Evolutionary conservation across 768 basidiomycete species (phyloP), one percentile per base, ranked within the genome.

Genomic region (Mrakia frigida): DNA sequence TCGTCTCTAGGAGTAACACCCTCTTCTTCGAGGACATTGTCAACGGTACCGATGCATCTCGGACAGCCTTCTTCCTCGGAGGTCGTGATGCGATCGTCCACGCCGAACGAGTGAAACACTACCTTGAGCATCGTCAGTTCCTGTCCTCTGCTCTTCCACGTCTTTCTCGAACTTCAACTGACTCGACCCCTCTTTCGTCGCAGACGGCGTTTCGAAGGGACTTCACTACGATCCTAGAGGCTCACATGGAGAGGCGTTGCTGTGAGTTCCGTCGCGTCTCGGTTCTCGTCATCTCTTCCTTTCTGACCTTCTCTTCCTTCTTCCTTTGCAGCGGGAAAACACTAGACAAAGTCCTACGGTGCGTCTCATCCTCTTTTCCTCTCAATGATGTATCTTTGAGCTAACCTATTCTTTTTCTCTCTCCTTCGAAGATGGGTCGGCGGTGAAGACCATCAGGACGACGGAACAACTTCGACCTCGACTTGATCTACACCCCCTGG

Each of bases 11-110:
- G 52, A 28, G 39, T 16, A 97, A 97, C 81, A 89, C 92, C 14
- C 85, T 98, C 16, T 98, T 91, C 89, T 92, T 88, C 78, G 92
- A 94, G 83, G 91, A 95, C 80, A 93, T 96, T 65, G 92, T 92
- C 0, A 87, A 93, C 80, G 91, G 90, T 23, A 84, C 86, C 23
- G 89, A 94, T 82, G 87, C 89, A 1, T 79, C 85, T 46, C 89
- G 88, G 81, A 88, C 90, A 0, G 83, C 90, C 70, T 91, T 93
- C 82, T 85, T 95, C 78, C 85, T 97, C 25, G 92, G 93, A n/a
- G 92, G 90, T 2, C 87, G 88, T 78, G 94, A 97, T 79, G 86
- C 86, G 31, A 92, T 98, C 80, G 83, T 96, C 73, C 87, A 91
- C 80, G 87, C 92, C 23, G 85, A 72, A 35, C 35, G 50, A 6